Base-by-base conservation (phyloP, 1,284 basidiomycete species). In the Leccinum subrobustum region DNA sequence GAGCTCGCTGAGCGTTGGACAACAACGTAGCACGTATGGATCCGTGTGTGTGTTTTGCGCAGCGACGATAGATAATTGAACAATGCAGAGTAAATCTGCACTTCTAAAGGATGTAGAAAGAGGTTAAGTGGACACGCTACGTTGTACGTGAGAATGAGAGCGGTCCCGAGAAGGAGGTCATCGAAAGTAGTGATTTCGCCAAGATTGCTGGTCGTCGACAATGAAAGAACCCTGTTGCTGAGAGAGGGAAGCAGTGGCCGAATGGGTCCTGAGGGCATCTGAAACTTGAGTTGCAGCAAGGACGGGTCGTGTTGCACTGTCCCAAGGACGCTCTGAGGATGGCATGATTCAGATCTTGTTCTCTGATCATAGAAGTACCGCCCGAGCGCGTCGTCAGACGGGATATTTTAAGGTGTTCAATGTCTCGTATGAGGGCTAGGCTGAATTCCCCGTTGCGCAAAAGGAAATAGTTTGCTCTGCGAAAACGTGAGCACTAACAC, bases 101-200 rank as follows among this genome's bases (percentile, higher is more conserved):
- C 78, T 67, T 95, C 92, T 0, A 85, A 78, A 9, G 86, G 78
- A 51, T 93, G 88, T 20, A 96, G 83, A 76, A 96, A 95, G 35
- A 96, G 85, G 73, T 96, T 93, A 52, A 96, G 82, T 0, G 95
- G 94, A 90, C 93, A 96, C 0, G 85, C 77, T 25, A 94, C 85
- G 7, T 74, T 78, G 70, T 92, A 93, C 2, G 81, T 83, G 27
- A 95, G 79, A 2, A 79, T 75, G 23, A 93, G 76, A 0, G 89
- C 85, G 0, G 91, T 91, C n/a, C 93, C 93, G 31, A 95, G 83
- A 2, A 95, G 79, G 53, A 88, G 81, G 54, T 90, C 86, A 55
- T 87, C 84, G 70, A 95, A 95, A 9, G 82, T 73, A 0, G 82
- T 79, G 57, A 76, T 68, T 63, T 82, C 82, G 23, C 74, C 62